Percentiles rank a stretch among this genome's conserved stretches.
Conservation (phyloP, 345 rosid species). For the Citrus unshiu region DNA sequence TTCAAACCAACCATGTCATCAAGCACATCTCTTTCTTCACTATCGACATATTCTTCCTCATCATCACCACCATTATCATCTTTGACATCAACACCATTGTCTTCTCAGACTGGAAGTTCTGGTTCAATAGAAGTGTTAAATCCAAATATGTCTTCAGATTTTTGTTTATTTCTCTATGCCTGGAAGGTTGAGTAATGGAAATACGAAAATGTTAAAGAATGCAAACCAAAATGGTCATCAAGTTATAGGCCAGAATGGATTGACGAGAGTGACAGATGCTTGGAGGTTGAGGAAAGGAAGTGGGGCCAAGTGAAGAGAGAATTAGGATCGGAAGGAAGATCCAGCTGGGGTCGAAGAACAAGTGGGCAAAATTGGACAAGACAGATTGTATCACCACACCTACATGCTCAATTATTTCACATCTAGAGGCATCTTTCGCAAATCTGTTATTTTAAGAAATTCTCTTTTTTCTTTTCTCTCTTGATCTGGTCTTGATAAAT, state of each 20-base stretch:
- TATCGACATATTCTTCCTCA: conserved; percentile 24
- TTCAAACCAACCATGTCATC: conserved; percentile 46
- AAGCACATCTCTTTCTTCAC: conserved; percentile 11
- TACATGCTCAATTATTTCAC: conserved; percentile 29
- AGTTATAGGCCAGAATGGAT: conserved; percentile 24
- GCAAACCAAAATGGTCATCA: conserved; percentile 10
- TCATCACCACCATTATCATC: conserved; percentile 25
- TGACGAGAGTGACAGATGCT: conserved; percentile 23
- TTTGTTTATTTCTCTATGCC: conserved; percentile 62
- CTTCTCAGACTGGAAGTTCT: conserved; percentile 33
- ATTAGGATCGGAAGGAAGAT: conserved; percentile 17
- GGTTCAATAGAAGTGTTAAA: conserved; percentile 34
- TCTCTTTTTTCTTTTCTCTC: conserved; percentile 5
- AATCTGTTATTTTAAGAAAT: neutral
- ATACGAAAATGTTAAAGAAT: neutral
- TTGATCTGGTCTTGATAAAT: conserved; percentile 44
- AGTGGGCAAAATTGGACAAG: conserved; percentile 51
- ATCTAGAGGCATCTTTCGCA: conserved; percentile 25
- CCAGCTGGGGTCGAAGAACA: conserved; percentile 43
- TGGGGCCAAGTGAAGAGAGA: conserved; percentile 21
- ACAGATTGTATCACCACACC: conserved; percentile 46
- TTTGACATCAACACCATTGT: conserved; percentile 31
- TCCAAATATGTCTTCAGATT: conserved; percentile 36
- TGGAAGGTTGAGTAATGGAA: conserved; percentile 47
- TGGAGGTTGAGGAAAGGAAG: conserved; percentile 18